Percentiles rank a stretch among this genome's conserved stretches.
Evolutionary conservation across 1,284 basidiomycete genomes (phyloP).

Genomic region (Hypsizygus ulmarius): DNA sequence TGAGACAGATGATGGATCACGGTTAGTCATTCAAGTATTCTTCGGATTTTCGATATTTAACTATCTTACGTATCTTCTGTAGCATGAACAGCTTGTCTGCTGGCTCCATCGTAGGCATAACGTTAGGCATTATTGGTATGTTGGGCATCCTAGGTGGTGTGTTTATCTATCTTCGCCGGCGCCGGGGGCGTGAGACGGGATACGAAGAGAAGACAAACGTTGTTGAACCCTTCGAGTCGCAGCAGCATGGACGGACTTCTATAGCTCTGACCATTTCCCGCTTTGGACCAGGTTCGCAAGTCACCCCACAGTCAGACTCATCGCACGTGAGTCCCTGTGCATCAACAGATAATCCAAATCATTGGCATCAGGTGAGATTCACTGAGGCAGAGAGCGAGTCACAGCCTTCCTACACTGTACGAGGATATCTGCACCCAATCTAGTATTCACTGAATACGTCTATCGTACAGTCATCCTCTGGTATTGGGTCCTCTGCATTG

Average conservation of each 20-base stretch:
- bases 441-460: too few species aligned
- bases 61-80: too few species aligned
- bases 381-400: too few species aligned
- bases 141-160: slow-evolving; percentile 8
- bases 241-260: neutral
- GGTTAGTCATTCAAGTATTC: neutral
- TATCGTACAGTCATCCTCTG: too few species aligned
- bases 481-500: neutral
- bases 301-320: neutral
- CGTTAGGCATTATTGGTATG: slow-evolving; percentile 1
- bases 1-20: neutral
- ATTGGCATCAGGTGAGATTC: too few species aligned
- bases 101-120: slow-evolving; percentile 12
- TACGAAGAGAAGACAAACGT: slow-evolving; percentile 2
- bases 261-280: slow-evolving; percentile 5
- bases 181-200: neutral
- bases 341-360: too few species aligned
- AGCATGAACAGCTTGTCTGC: slow-evolving; percentile 3
- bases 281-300: slow-evolving; percentile 3
- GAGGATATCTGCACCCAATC: too few species aligned
- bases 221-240: neutral
- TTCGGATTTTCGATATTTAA: too few species aligned
- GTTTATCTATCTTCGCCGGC: slow-evolving; percentile 8
- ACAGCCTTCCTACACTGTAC: too few species aligned
- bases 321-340: neutral